Evolutionary conservation across 208 protist species (phyloP).

Genomic region (Novymonas esmeraldas): DNA sequence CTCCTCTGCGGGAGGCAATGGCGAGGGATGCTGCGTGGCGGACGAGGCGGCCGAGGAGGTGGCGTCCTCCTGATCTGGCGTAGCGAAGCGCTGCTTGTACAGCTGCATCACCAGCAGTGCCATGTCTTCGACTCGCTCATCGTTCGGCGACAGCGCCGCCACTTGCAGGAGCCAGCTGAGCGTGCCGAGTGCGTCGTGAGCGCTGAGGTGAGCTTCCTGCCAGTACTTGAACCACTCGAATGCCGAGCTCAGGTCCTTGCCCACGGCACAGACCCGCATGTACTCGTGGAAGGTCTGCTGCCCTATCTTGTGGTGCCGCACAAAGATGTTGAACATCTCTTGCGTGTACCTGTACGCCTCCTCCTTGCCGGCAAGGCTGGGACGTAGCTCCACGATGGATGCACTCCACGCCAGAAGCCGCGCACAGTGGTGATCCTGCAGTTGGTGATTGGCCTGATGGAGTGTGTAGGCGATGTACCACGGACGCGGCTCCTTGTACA

Average conservation of each 20-base stretch:
- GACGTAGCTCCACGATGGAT: constrained; percentile 60
- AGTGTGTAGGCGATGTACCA: constrained; percentile 80
- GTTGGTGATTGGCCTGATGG: constrained; percentile 69
- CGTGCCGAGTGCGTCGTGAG: constrained; percentile 17
- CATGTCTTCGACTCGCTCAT: constrained; percentile 83
- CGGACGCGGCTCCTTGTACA: constrained; percentile 83
- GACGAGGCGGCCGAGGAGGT: neutral
- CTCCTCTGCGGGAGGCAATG: constrained; percentile 24
- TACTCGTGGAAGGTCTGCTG: constrained; percentile 63
- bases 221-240: constrained; percentile 87
- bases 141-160: constrained; percentile 57
- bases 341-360: constrained; percentile 86
- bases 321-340: constrained; percentile 73
- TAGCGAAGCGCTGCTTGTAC: constrained; percentile 51
- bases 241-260: constrained; percentile 79
- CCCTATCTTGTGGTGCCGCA: constrained; percentile 76
- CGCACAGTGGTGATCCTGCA: constrained; percentile 82
- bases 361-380: constrained; percentile 31
- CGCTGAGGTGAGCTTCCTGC: constrained; percentile 56
- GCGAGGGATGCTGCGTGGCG: neutral
- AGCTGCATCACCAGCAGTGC: constrained; percentile 68
- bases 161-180: constrained; percentile 79
- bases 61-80: too few relatives aligned
- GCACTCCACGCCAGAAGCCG: constrained; percentile 81
- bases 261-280: constrained; percentile 79